Conservation (phyloP, 2,329 filamentous ascomycete genomes). For the Cytospora schulzeri region DNA sequence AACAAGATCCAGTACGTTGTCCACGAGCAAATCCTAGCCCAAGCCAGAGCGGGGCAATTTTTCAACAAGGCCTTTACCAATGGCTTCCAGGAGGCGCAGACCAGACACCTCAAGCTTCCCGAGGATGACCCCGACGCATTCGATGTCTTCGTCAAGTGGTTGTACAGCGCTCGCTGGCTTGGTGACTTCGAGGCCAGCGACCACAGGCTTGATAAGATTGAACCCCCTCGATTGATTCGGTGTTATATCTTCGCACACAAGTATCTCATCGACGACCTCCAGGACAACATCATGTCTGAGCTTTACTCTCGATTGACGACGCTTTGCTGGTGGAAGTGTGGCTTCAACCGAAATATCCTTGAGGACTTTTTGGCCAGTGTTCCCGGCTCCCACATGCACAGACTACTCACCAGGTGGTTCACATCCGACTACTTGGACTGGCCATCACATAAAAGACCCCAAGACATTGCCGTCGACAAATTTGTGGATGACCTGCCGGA, state of each 20-base stretch:
- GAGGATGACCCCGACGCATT: conserved; percentile 36
- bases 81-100: not conserved
- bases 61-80: not conserved
- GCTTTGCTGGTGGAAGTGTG: not conserved
- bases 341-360: not conserved
- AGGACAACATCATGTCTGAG: not conserved
- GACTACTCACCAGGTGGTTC: not conserved
- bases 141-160: conserved; percentile 35
- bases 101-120: conserved; percentile 32
- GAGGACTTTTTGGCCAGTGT: not conserved
- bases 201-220: not conserved
- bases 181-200: not conserved
- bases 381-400: conserved; percentile 7
- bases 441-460: not conserved
- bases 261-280: not conserved
- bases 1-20: not conserved
- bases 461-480: no score
- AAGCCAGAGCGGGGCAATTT: not conserved
- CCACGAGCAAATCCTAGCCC: not conserved
- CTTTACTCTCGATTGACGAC: not conserved
- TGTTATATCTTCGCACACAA: conserved; percentile 9
- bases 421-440: not conserved
- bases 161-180: conserved; percentile 31
- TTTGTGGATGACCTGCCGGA: not conserved
- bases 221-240: not conserved